Evolutionary conservation across 345 rosid genomes (phyloP).

Genomic region (Corchorus capsularis): DNA sequence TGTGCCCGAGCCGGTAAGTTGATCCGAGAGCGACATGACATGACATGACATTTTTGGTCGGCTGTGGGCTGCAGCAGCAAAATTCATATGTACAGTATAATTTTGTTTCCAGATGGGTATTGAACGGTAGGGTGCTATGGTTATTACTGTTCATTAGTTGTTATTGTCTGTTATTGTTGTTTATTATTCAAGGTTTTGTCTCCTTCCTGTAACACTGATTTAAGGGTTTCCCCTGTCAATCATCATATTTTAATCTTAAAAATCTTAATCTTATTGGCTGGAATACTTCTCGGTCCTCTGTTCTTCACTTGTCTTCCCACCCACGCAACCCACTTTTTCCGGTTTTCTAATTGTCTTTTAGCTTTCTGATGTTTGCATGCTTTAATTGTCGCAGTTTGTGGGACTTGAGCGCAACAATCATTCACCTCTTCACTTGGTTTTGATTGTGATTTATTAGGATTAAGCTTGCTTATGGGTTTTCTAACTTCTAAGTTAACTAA

Average conservation of each 20-base stretch:
- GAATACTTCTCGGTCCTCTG: background rate
- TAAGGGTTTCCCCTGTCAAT: conserved; percentile 18
- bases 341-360: too few relatives aligned
- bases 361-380: too few relatives aligned
- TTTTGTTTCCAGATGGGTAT: conserved; percentile 40
- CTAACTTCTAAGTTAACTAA: too few relatives aligned
- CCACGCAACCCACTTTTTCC: too few relatives aligned
- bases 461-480: too few relatives aligned
- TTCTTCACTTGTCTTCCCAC: too few relatives aligned
- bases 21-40: conserved; percentile 20
- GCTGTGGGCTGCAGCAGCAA: conserved; percentile 25
- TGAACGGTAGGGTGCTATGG: conserved; percentile 40
- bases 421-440: too few relatives aligned
- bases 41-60: conserved; percentile 25
- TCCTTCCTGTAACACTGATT: conserved; percentile 19
- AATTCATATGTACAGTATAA: conserved; percentile 50
- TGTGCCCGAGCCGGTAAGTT: conserved; percentile 13
- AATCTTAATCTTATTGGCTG: background rate
- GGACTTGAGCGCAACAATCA: too few relatives aligned
- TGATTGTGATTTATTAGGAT: too few relatives aligned
- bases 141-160: conserved; percentile 32
- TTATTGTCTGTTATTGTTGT: conserved; percentile 25
- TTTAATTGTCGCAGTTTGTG: too few relatives aligned
- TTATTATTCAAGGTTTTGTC: conserved; percentile 40
- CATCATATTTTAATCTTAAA: conserved; percentile 16